phyloP scores from a whole-genome alignment of 2,329 filamentous ascomycete species.

The Stachybotrys chlorohalonatus region DNA sequence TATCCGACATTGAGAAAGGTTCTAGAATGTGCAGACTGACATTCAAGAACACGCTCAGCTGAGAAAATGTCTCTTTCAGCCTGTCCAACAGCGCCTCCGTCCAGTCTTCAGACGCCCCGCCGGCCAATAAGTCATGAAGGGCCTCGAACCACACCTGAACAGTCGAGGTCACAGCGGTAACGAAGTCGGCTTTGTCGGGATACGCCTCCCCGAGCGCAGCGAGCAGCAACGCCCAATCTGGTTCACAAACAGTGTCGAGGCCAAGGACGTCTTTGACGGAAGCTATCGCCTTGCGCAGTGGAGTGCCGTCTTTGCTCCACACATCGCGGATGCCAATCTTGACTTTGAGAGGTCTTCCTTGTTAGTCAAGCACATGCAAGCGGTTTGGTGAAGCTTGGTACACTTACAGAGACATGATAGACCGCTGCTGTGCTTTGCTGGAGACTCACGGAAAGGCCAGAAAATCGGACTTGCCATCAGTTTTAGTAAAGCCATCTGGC shows the following conservation, averaged over 20 bases:
- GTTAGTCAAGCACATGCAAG: background rate
- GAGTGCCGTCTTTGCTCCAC: conserved; percentile 26
- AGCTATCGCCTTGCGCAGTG: conserved; percentile 22
- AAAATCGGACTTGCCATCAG: too few species aligned
- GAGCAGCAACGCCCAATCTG: conserved; percentile 34
- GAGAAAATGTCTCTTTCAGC: conserved; percentile 9
- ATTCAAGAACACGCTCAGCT: conserved; percentile 26
- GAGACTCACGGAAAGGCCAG: too few species aligned
- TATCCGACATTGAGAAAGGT: background rate
- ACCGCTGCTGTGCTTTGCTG: too few species aligned
- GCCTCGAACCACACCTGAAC: conserved; percentile 30
- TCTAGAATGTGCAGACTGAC: conserved; percentile 12
- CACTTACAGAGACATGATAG: conserved; percentile 8
- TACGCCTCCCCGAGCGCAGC: conserved; percentile 26
- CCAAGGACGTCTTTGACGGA: conserved; percentile 26
- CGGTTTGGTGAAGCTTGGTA: background rate
- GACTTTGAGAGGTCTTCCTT: conserved; percentile 30
- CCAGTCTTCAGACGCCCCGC: conserved; percentile 29
- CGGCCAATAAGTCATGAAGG: conserved; percentile 31
- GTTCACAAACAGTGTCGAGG: conserved; percentile 25
- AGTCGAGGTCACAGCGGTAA: conserved; percentile 23
- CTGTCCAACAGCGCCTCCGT: conserved; percentile 31
- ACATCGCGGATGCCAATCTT: conserved; percentile 32
- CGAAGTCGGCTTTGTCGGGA: conserved; percentile 29
- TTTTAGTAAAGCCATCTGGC: too few species aligned